Evolutionary conservation across 1,284 basidiomycete genomes (phyloP).

Genomic region (Cutaneotrichosporon cavernicola): DNA sequence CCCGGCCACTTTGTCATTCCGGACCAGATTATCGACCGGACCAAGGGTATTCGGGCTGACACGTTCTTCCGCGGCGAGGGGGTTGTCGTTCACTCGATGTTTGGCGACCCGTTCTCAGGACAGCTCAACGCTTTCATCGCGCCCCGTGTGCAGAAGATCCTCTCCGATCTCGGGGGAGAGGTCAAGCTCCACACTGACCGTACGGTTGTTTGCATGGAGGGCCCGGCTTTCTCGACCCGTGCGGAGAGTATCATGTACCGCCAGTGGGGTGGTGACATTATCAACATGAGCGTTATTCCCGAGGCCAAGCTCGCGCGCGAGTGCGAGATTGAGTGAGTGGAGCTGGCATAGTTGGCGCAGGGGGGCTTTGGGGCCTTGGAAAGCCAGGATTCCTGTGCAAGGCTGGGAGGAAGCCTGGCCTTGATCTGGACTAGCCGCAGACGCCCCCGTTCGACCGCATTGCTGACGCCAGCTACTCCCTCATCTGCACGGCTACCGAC

Average conservation of each 20-base stretch:
- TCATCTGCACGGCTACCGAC: constrained; percentile 86
- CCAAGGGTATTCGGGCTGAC: constrained; percentile 81
- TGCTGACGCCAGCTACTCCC: constrained; percentile 65
- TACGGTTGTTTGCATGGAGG: constrained; percentile 95
- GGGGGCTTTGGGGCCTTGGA: too few relatives aligned
- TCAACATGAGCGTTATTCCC: constrained; percentile 92
- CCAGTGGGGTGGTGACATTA: constrained; percentile 86
- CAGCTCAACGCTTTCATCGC: constrained; percentile 70
- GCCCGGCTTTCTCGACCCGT: constrained; percentile 68
- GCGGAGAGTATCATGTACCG: constrained; percentile 96
- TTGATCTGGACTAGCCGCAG: too few relatives aligned
- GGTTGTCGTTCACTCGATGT: constrained; percentile 88
- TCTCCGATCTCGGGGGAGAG: constrained; percentile 56
- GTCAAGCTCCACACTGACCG: constrained; percentile 73
- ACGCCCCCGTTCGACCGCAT: too few relatives aligned
- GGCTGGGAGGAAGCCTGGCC: too few relatives aligned
- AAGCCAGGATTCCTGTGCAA: too few relatives aligned
- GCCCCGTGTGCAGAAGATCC: constrained; percentile 61
- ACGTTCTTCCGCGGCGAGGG: constrained; percentile 81
- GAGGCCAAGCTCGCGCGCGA: constrained; percentile 95
- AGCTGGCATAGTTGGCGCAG: not conserved
- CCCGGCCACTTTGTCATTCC: constrained; percentile 89
- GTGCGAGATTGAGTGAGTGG: constrained; percentile 78
- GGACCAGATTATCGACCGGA: constrained; percentile 92
- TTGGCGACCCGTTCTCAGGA: constrained; percentile 83